phyloP scores from a whole-genome alignment of 257 asterid species.

The Agastache rugosa region DNA sequence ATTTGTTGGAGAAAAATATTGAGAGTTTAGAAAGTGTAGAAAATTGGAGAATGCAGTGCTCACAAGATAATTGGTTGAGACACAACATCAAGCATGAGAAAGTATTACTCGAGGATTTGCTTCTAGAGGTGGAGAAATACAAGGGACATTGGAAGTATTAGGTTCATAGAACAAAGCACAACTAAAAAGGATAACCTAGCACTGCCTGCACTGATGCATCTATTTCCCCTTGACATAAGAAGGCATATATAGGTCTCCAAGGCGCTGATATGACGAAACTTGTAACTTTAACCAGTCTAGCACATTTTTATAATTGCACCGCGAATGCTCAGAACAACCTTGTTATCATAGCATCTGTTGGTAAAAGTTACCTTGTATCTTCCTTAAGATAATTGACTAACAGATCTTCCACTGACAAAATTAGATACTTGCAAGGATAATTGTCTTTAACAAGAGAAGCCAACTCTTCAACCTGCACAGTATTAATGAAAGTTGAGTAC shows the following conservation, averaged over 20 bases:
- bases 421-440: slow-evolving; percentile 84
- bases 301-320: background rate
- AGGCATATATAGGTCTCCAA: slow-evolving; percentile 1
- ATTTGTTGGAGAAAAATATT: slow-evolving; percentile 23
- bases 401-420: slow-evolving; percentile 79
- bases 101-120: slow-evolving; percentile 20
- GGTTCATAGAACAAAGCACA: slow-evolving; percentile 9
- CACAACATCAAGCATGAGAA: slow-evolving; percentile 24
- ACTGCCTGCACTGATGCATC: background rate
- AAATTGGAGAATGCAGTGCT: slow-evolving; percentile 23
- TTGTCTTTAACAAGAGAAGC: slow-evolving; percentile 84
- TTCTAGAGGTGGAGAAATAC: slow-evolving; percentile 3
- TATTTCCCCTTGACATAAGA: slow-evolving; percentile 6
- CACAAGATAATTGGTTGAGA: slow-evolving; percentile 11
- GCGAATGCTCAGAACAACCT: background rate
- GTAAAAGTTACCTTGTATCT: slow-evolving; percentile 61
- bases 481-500: slow-evolving; percentile 20
- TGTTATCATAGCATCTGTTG: slow-evolving; percentile 14
- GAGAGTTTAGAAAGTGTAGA: background rate
- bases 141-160: background rate
- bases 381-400: slow-evolving; percentile 71
- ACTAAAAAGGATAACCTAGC: slow-evolving; percentile 2
- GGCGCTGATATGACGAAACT: background rate
- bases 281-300: slow-evolving; percentile 23
- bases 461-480: slow-evolving; percentile 87